A percentile compares a stretch with the other conserved stretches of the same genome.
These are phyloP conservation scores for Nymphaea colorata DNA, from an alignment of 164 flowering plant species.

Conservation along the genomic window DNA sequence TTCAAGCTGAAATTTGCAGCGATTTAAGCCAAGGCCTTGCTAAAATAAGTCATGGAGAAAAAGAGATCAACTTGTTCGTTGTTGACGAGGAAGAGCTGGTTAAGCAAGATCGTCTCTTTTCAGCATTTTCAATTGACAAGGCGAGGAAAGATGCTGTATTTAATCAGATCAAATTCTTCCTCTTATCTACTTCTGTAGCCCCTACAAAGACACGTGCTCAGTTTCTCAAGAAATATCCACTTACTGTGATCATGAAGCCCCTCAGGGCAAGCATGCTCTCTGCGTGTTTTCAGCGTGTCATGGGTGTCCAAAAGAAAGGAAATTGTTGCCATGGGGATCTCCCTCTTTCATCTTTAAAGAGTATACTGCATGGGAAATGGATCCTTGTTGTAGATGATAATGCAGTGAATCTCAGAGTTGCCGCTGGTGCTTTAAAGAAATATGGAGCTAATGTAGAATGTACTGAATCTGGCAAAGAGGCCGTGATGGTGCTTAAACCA, in stretches of 20 bases:
- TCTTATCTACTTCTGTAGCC: constrained; percentile 40
- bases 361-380: constrained; percentile 60
- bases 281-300: constrained; percentile 58
- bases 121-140: constrained; percentile 15
- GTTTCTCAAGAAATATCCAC: constrained; percentile 13
- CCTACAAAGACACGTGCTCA: constrained; percentile 14
- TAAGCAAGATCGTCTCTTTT: constrained; percentile 13
- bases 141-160: constrained; percentile 15
- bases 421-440: constrained; percentile 77
- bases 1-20: constrained; percentile 45
- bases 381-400: constrained; percentile 91
- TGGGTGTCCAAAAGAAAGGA: constrained; percentile 57
- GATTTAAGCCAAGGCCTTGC: constrained; percentile 31
- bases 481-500: constrained; percentile 47
- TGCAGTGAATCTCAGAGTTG: constrained; percentile 71
- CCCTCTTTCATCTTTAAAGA: constrained; percentile 30
- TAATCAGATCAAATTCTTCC: constrained; percentile 41
- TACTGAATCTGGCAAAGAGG: constrained; percentile 58
- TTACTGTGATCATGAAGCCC: constrained; percentile 63
- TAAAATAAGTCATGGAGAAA: constrained; percentile 15
- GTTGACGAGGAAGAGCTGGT: constrained; percentile 79
- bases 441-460: constrained; percentile 87
- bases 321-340: constrained; percentile 32
- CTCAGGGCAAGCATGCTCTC: constrained; percentile 78
- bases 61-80: constrained; percentile 35